Base-by-base conservation (phyloP, 164 flowering plant genomes). In the Cinnamomum micranthum region DNA sequence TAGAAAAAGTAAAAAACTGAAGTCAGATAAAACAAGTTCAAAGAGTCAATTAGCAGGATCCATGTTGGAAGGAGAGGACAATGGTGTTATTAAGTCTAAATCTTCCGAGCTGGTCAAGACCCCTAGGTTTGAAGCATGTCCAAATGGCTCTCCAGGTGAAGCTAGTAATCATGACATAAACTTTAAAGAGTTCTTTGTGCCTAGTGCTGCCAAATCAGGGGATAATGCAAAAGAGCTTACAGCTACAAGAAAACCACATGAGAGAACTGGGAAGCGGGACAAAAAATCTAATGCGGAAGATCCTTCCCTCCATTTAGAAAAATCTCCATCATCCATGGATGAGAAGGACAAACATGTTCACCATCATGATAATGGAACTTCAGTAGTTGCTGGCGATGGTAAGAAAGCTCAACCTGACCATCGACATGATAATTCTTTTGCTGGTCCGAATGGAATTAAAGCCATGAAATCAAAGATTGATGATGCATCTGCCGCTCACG, bases 181-280 rank as follows among this genome's bases (percentile, higher is more conserved):
- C 64, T 79, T 85, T 65, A 80, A 28, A 22, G 77, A 82, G 23
- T 80, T 82, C 60, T 82, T 84, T 81, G 20, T 79, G 64, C 80
- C 82, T 66, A 69, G 77, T 17, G 71, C 78, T 60, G 28, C 31
- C 10, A 71, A 76, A 74, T 79, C 52, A 68, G 72, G 15, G 50
- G 62, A 66, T 68, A 75, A 81, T 76, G 68, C 62, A 41, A 70
- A 76, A 65, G 77, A 68, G 28, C 35, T 47, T 70, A 73, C 19
- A 76, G 11, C 70, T 27, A 25, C 15, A 19, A 69, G 27, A 70
- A n/a, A n/a, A 28, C 62, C 31, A 17, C 23, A 50, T n/a, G 35
- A 70, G 50, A 78, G 76, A 73, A 73, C 81, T 50, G 75, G 59
- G 60, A 81, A 82, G 75, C 76, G 72, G 10, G 11, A 27, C 10